phyloP scores from a whole-genome alignment of 164 flowering plant species.

The Dillenia suffruticosa region DNA sequence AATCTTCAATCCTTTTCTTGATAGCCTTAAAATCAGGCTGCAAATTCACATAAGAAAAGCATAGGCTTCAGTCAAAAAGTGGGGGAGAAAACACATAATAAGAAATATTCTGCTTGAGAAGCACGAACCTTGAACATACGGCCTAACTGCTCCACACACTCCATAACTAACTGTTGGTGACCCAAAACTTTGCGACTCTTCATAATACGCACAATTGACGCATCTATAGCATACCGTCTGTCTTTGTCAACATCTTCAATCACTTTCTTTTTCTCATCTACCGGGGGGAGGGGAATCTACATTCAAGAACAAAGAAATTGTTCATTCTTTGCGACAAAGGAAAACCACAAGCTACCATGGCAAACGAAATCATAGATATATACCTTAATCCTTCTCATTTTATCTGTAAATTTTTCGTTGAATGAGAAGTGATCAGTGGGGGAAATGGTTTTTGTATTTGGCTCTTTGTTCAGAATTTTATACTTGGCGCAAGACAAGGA shows the following conservation, averaged over 20 bases:
- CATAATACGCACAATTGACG: conserved; percentile 92
- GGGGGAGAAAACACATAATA: background rate
- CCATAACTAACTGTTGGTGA: conserved; percentile 80
- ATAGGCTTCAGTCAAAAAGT: background rate
- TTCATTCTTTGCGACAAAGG: too few species aligned
- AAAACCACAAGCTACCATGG: too few species aligned
- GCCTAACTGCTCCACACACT: conserved; percentile 88
- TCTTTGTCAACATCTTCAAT: conserved; percentile 94
- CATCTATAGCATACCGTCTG: conserved; percentile 91
- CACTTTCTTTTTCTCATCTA: conserved; percentile 88
- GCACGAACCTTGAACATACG: conserved; percentile 77
- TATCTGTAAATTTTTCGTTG: conserved; percentile 84
- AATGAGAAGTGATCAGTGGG: conserved; percentile 71
- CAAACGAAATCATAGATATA: background rate
- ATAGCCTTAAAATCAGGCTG: conserved; percentile 88
- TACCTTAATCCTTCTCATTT: conserved; percentile 91
- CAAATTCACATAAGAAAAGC: conserved; percentile 12
- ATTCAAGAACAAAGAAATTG: background rate
- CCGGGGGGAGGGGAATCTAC: conserved; percentile 80
- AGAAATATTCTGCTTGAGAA: too few species aligned
- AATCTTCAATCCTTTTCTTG: conserved; percentile 78
- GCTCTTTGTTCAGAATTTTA: conserved; percentile 79
- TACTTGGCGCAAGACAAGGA: conserved; percentile 89
- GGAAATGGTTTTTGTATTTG: conserved; percentile 65
- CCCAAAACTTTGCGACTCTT: conserved; percentile 89